Conservation (phyloP, 2,329 filamentous ascomycete genomes). For the Hansfordia pulvinata region DNA sequence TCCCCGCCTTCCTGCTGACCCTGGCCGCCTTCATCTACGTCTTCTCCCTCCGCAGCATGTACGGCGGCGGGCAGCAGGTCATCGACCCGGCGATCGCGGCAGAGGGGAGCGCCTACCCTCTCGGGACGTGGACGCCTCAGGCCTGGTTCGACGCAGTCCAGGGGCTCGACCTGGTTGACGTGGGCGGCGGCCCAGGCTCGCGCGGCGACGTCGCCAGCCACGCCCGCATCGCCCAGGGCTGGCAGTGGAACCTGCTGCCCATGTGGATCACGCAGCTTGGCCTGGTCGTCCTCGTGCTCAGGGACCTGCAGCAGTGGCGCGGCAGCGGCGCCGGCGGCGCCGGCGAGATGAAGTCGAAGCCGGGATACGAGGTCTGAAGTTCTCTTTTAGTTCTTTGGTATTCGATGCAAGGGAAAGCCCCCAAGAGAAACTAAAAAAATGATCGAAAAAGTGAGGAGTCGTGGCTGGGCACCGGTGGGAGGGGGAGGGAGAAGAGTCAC, state of each 20-base stretch:
- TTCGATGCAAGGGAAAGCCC: too few relatives aligned
- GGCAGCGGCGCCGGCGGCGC: too few relatives aligned
- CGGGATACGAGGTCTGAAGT: too few relatives aligned
- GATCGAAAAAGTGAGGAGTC: too few relatives aligned
- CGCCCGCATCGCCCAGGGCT: conserved; percentile 17
- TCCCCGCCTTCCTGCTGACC: conserved; percentile 21
- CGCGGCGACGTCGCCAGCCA: conserved; percentile 12
- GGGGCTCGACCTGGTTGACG: conserved; percentile 14
- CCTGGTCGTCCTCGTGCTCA: too few relatives aligned
- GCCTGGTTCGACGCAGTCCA: conserved; percentile 23
- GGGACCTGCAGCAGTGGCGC: too few relatives aligned
- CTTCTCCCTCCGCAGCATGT: conserved; percentile 19
- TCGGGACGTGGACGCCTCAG: conserved; percentile 22
- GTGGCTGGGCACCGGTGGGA: too few relatives aligned
- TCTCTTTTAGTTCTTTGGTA: too few relatives aligned
- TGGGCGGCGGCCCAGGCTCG: too few relatives aligned
- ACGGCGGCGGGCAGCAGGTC: conserved; percentile 13
- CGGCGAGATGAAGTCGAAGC: too few relatives aligned
- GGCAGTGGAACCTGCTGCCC: conserved; percentile 22
- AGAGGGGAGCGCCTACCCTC: conserved; percentile 14
- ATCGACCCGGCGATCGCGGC: conserved; percentile 16
- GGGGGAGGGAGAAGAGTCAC: too few relatives aligned
- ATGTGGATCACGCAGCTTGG: conserved; percentile 15
- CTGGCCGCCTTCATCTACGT: conserved; percentile 20
- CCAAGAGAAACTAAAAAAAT: too few relatives aligned